phyloP scores from a whole-genome alignment of 441 rosid genomes.

The Populus trichocarpa region DNA sequence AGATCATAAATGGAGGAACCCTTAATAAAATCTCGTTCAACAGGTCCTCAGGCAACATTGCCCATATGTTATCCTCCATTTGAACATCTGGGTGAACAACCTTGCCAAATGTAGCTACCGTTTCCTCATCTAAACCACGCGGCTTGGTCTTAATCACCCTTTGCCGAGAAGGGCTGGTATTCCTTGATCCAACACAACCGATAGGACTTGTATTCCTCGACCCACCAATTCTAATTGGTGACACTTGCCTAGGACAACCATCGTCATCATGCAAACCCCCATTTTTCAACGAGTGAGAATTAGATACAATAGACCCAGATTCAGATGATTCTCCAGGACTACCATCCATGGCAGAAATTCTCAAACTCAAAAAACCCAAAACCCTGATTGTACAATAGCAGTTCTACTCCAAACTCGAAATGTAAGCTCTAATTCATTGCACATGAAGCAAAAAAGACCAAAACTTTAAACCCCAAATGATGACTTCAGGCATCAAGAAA shows the following conservation, averaged over 20 bases:
- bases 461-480: conserved; percentile 13
- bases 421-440: conserved; percentile 10
- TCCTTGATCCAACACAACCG: conserved; percentile 71
- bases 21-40: conserved; percentile 82
- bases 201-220: conserved; percentile 73
- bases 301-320: conserved; percentile 29
- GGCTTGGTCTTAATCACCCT: conserved; percentile 85
- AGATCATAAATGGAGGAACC: conserved; percentile 90
- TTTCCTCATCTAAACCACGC: conserved; percentile 91
- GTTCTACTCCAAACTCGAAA: background rate
- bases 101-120: conserved; percentile 75
- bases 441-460: conserved; percentile 10
- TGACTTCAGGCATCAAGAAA: conserved; percentile 14
- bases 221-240: conserved; percentile 60
- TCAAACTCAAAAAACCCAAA: conserved; percentile 8
- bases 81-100: conserved; percentile 58
- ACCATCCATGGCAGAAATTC: conserved; percentile 33
- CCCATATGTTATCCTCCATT: conserved; percentile 93
- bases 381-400: conserved; percentile 9
- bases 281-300: conserved; percentile 23
- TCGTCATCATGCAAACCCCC: conserved; percentile 38
- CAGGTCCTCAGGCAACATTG: conserved; percentile 93
- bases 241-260: conserved; percentile 50
- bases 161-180: conserved; percentile 81
- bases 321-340: conserved; percentile 35